Percentiles rank a stretch among this genome's conserved stretches.
These are phyloP conservation scores for Lachancea sp. DNA, from an alignment of 805 yeast species.

Conservation along the genomic window DNA sequence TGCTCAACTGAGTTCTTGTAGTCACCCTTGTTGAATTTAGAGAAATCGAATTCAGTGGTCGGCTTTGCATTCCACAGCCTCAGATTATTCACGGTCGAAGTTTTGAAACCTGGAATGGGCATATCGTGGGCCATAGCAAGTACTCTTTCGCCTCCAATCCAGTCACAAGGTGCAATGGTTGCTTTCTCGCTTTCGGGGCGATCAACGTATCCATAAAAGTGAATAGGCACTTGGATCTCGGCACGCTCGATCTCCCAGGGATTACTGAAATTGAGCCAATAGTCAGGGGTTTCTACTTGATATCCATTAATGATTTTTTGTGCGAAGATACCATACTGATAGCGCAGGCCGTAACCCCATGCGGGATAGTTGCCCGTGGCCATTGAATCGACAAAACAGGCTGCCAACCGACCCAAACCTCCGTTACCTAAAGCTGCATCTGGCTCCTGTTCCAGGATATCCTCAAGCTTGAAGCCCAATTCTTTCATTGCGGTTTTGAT, in stretches of 20 bases:
- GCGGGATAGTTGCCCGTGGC: slow-evolving; percentile 84
- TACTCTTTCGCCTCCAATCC: slow-evolving; percentile 88
- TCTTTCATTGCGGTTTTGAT: slow-evolving; percentile 54
- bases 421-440: slow-evolving; percentile 96
- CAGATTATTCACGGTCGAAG: slow-evolving; percentile 77
- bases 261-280: slow-evolving; percentile 82
- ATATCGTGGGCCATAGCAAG: slow-evolving; percentile 86
- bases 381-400: slow-evolving; percentile 86
- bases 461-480: slow-evolving; percentile 84
- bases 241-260: slow-evolving; percentile 91
- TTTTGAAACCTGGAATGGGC: slow-evolving; percentile 88
- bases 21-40: slow-evolving; percentile 87
- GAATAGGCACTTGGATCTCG: slow-evolving; percentile 84
- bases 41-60: slow-evolving; percentile 84
- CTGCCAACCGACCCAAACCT: slow-evolving; percentile 90
- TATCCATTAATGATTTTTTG: slow-evolving; percentile 87
- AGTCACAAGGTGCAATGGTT: slow-evolving; percentile 55
- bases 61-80: slow-evolving; percentile 89
- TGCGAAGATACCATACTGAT: slow-evolving; percentile 88
- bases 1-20: slow-evolving; percentile 75
- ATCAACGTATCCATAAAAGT: slow-evolving; percentile 77
- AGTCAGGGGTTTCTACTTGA: slow-evolving; percentile 92
- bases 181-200: slow-evolving; percentile 43
- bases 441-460: slow-evolving; percentile 76
- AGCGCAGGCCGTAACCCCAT: slow-evolving; percentile 94